These are phyloP conservation scores for Ceratocystis cubensis DNA, from an alignment of 2,329 filamentous ascomycete genomes.

Conservation along the genomic window DNA sequence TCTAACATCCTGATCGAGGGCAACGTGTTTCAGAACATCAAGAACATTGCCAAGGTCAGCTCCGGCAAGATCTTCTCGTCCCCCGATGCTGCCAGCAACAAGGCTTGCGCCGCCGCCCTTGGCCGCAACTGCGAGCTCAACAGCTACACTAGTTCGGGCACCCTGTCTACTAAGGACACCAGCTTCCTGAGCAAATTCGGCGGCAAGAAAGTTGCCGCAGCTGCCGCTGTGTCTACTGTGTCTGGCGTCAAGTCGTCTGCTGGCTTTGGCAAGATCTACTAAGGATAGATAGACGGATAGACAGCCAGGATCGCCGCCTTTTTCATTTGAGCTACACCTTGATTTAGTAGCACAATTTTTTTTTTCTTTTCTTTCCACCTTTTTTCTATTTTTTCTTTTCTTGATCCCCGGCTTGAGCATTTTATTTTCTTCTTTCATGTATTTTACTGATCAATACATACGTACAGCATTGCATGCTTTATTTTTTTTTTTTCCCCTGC, in stretches of 20 bases:
- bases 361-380: background rate
- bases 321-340: background rate
- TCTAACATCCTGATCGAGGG: conserved; percentile 42
- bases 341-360: background rate
- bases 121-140: conserved; percentile 41
- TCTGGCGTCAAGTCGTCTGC: conserved; percentile 14
- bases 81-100: conserved; percentile 28
- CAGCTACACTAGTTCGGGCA: conserved; percentile 33
- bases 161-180: conserved; percentile 33
- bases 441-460: conserved; percentile 1
- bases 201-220: conserved; percentile 41
- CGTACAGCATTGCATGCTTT: background rate
- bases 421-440: background rate
- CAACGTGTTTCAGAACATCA: conserved; percentile 45
- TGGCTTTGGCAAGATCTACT: conserved; percentile 19
- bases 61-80: conserved; percentile 29
- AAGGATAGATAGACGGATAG: background rate
- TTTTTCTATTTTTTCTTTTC: background rate
- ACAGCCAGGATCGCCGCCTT: too few species aligned
- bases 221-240: conserved; percentile 23
- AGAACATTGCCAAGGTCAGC: conserved; percentile 30
- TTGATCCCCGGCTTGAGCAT: background rate
- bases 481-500: background rate
- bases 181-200: conserved; percentile 39
- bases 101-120: conserved; percentile 34